Evolutionary conservation across 2,329 filamentous ascomycete genomes (phyloP).

Genomic region (Sporothrix schenckii): DNA sequence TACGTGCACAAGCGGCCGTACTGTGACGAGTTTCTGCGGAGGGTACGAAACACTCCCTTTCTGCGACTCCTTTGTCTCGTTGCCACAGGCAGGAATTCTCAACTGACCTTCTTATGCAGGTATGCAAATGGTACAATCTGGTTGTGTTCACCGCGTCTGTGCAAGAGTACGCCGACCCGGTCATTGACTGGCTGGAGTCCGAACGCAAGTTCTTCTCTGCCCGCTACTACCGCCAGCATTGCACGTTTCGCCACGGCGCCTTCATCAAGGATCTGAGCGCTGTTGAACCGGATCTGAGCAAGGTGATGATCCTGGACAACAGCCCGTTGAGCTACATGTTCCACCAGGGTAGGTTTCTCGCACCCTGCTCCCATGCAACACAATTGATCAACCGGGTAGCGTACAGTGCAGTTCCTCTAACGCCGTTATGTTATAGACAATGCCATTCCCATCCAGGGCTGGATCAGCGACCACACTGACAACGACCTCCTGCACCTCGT

Average conservation of each 20-base stretch:
- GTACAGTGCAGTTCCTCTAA: neutral
- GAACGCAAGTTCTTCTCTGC: slow-evolving; percentile 96
- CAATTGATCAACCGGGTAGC: too few relatives aligned
- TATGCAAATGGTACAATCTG: slow-evolving; percentile 97
- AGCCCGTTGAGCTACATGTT: slow-evolving; percentile 98
- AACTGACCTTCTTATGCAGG: slow-evolving; percentile 48
- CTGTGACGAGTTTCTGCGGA: slow-evolving; percentile 93
- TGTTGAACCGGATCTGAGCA: slow-evolving; percentile 94
- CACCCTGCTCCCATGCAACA: neutral
- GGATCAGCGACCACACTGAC: slow-evolving; percentile 98
- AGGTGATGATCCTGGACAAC: slow-evolving; percentile 98
- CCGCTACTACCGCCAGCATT: slow-evolving; percentile 95
- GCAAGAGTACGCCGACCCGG: slow-evolving; percentile 96
- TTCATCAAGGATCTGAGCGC: slow-evolving; percentile 98
- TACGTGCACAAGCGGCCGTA: slow-evolving; percentile 98
- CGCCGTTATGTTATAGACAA: slow-evolving; percentile 68
- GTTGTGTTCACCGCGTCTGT: slow-evolving; percentile 97
- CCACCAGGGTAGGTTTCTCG: slow-evolving; percentile 75
- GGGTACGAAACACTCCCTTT: slow-evolving; percentile 52
- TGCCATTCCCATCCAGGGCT: slow-evolving; percentile 97
- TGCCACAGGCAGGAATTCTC: neutral
- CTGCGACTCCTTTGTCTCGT: neutral
- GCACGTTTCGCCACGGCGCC: slow-evolving; percentile 90
- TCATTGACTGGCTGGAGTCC: slow-evolving; percentile 97
- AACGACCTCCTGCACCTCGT: slow-evolving; percentile 92